A percentile compares a stretch with the other conserved stretches of the same genome.
phyloP scores from a whole-genome alignment of 176 grass and related monocot genomes.

The Tuctoria greenei region DNA sequence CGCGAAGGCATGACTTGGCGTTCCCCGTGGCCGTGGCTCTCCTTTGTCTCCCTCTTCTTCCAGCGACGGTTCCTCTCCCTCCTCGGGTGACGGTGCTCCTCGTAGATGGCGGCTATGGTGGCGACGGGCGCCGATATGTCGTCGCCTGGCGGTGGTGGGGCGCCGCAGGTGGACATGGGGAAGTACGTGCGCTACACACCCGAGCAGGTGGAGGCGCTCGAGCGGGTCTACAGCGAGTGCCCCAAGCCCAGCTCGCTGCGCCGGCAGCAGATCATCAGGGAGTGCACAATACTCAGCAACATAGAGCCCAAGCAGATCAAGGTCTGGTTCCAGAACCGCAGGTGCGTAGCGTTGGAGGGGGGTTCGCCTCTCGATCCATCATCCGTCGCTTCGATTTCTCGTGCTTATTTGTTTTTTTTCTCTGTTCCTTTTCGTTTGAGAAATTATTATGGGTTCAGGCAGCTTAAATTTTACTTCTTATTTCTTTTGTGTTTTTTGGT shows the following conservation, averaged over 20 bases:
- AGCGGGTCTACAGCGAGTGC: conserved; percentile 92
- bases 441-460: neutral
- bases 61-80: neutral
- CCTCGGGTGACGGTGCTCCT: conserved; percentile 21
- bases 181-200: conserved; percentile 97
- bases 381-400: neutral
- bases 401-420: neutral
- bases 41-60: neutral
- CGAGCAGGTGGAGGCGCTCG: conserved; percentile 95
- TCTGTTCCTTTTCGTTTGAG: neutral
- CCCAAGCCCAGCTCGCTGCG: conserved; percentile 92
- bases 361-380: neutral
- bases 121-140: conserved; percentile 29
- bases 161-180: conserved; percentile 69
- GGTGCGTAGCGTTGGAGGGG: conserved; percentile 40
- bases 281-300: conserved; percentile 76
- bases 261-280: conserved; percentile 83
- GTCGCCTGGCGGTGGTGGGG: conserved; percentile 47
- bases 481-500: neutral
- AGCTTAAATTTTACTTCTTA: neutral
- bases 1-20: conserved; percentile 48
- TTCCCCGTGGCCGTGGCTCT: conserved; percentile 49
- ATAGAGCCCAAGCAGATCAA: conserved; percentile 99
- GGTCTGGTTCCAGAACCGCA: conserved; percentile 99
- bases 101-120: conserved; percentile 57